phyloP scores from a whole-genome alignment of 2,329 filamentous ascomycete genomes.

The Cladosporium halotolerans region DNA sequence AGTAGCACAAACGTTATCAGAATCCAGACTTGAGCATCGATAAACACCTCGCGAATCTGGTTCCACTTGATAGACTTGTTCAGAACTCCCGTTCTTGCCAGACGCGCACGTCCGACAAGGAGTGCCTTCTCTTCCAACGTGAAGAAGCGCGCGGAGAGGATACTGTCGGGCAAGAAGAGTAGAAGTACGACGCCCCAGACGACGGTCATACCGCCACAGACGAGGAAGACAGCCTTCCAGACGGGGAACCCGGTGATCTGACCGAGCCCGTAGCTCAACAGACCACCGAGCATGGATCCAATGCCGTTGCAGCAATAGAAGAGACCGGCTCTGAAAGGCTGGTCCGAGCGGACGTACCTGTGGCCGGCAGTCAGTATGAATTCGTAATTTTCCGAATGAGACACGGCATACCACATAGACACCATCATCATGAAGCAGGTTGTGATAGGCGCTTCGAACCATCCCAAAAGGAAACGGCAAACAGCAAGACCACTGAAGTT shows the following conservation, averaged over 20 bases:
- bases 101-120: slow-evolving; percentile 38
- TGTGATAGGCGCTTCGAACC: slow-evolving; percentile 62
- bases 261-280: slow-evolving; percentile 52
- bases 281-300: slow-evolving; percentile 64
- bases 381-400: neutral
- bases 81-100: slow-evolving; percentile 41
- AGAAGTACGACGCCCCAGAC: slow-evolving; percentile 57
- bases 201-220: slow-evolving; percentile 57
- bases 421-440: slow-evolving; percentile 25
- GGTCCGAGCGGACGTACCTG: slow-evolving; percentile 63
- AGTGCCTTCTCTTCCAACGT: slow-evolving; percentile 49
- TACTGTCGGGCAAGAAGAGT: slow-evolving; percentile 60
- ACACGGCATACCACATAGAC: neutral
- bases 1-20: slow-evolving; percentile 36
- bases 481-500: slow-evolving; percentile 55
- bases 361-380: slow-evolving; percentile 35
- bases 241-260: slow-evolving; percentile 27
- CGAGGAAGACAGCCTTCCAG: slow-evolving; percentile 56
- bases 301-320: slow-evolving; percentile 69
- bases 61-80: slow-evolving; percentile 45
- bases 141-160: slow-evolving; percentile 65
- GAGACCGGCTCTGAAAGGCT: slow-evolving; percentile 21
- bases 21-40: slow-evolving; percentile 54
- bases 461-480: slow-evolving; percentile 60
- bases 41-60: slow-evolving; percentile 52